Conservation (phyloP, 768 basidiomycete species). For the Hebeloma cylindrosporum region DNA sequence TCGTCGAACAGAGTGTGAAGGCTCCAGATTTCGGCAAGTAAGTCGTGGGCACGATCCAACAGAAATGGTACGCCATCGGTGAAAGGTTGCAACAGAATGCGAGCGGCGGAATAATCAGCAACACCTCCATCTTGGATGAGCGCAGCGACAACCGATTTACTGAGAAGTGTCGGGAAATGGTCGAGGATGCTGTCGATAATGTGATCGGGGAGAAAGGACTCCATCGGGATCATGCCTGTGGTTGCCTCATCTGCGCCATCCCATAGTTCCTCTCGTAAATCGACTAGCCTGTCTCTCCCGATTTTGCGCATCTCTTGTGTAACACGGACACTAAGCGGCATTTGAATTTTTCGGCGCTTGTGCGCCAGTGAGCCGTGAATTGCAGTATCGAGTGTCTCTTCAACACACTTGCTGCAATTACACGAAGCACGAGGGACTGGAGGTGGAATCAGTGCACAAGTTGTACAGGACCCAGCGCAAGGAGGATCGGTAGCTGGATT, state of each 20-base stretch:
- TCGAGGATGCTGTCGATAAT: slow-evolving; percentile 15
- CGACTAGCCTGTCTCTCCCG: slow-evolving; percentile 1
- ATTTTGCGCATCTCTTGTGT: slow-evolving; percentile 13
- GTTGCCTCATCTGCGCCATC: slow-evolving; percentile 11
- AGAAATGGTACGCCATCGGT: slow-evolving; percentile 1
- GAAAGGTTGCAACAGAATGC: slow-evolving; percentile 9
- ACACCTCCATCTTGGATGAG: background rate
- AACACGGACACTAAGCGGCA: slow-evolving; percentile 10
- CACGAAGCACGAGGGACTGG: too few relatives aligned
- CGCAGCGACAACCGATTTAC: background rate
- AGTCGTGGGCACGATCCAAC: background rate
- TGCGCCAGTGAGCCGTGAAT: background rate
- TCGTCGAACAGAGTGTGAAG: slow-evolving; percentile 6
- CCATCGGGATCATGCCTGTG: slow-evolving; percentile 14
- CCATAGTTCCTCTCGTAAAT: slow-evolving; percentile 8
- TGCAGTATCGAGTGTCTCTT: background rate
- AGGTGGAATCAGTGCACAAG: too few relatives aligned
- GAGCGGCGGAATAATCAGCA: background rate
- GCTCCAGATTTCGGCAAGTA: slow-evolving; percentile 2
- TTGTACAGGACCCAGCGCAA: too few relatives aligned
- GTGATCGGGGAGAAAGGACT: slow-evolving; percentile 13
- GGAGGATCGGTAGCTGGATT: too few relatives aligned
- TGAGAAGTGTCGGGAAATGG: slow-evolving; percentile 12
- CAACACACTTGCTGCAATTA: slow-evolving; percentile 3
- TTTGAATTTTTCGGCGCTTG: too few relatives aligned